A percentile compares a stretch with the other conserved stretches of the same genome.
These are phyloP conservation scores for Suillus americanus DNA, from an alignment of 768 basidiomycete species.

Conservation along the genomic window DNA sequence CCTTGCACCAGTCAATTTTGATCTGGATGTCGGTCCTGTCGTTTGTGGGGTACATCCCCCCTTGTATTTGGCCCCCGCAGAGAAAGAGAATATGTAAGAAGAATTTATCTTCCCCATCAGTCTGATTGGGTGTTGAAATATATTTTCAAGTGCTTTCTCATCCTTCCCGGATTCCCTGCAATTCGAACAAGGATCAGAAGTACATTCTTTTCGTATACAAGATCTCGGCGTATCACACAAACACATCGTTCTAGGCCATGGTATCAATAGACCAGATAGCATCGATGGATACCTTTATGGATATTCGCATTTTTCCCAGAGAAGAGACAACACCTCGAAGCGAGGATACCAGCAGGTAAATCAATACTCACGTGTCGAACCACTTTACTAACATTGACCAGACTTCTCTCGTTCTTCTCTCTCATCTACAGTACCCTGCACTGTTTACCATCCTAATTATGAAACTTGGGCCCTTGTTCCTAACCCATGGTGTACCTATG, in stretches of 20 bases:
- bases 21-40: slow-evolving; percentile 83
- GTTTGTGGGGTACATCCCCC: slow-evolving; percentile 71
- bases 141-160: slow-evolving; percentile 71
- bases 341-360: slow-evolving; percentile 80
- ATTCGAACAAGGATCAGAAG: slow-evolving; percentile 80
- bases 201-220: slow-evolving; percentile 86
- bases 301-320: slow-evolving; percentile 75
- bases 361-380: background rate
- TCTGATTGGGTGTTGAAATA: slow-evolving; percentile 5
- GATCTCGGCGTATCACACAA: slow-evolving; percentile 35
- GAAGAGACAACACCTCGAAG: slow-evolving; percentile 60
- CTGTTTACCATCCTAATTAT: slow-evolving; percentile 70
- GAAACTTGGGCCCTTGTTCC: slow-evolving; percentile 74
- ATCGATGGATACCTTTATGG: slow-evolving; percentile 76
- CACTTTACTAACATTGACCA: slow-evolving; percentile 6
- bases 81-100: slow-evolving; percentile 84
- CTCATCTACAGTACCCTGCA: slow-evolving; percentile 78
- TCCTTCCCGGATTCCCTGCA: slow-evolving; percentile 89
- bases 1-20: slow-evolving; percentile 68
- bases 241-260: slow-evolving; percentile 16
- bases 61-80: slow-evolving; percentile 58
- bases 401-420: slow-evolving; percentile 69
- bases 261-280: slow-evolving; percentile 35
- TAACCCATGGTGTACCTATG: slow-evolving; percentile 73
- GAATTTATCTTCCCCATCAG: slow-evolving; percentile 25